Base-by-base conservation (phyloP, 176 grass and related monocot genomes). In the Zea mays region DNA sequence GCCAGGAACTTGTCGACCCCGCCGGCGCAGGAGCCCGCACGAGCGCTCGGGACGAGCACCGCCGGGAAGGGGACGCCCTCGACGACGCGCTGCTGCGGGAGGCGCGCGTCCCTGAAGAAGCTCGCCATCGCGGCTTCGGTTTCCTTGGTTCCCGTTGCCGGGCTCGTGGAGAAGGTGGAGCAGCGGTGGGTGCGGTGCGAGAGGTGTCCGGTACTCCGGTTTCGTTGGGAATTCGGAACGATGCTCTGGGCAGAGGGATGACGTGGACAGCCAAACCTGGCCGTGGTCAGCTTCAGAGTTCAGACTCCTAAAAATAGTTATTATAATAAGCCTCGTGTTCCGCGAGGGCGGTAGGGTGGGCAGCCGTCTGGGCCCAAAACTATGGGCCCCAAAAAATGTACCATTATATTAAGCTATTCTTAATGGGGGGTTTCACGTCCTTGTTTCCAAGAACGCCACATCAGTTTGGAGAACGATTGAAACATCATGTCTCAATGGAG, bases 11-110 rank as follows among this genome's bases (percentile, higher is more conserved):
- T 42, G 48, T 66, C 70, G 17, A 72, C 16, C 66, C 48, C 11
- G 67, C 17, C 17, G 11, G 33, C 4, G 62, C 21, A 10, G 40
- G 4, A 12, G 58, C 42, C 0, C 11, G 50, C 7, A 2, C 39
- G 56, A 33, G 11, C 48, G 72, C 19, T 62, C 59, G 87, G 91
- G 38, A 80, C 80, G 55, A 94, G 27, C 63, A 98, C 89, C 49
- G 89, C 96, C 0, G 96, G 92, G 80, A 98, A 98, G 10, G 80
- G 58, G 67, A 88, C 66, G 72, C 87, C 89, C 35, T 90, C 92
- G 74, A 98, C 86, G 49, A 34, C 72, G 3, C 85, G 83, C 79
- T 90, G 96, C 52, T 94, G 65, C n/a, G 81, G 87, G 60, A 92
- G 79, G 20, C 44, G 33, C 62, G 78, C 72, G 6, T 85, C 83